phyloP scores from a whole-genome alignment of 169 alveolate genomes.

The Plasmodium falciparum region DNA sequence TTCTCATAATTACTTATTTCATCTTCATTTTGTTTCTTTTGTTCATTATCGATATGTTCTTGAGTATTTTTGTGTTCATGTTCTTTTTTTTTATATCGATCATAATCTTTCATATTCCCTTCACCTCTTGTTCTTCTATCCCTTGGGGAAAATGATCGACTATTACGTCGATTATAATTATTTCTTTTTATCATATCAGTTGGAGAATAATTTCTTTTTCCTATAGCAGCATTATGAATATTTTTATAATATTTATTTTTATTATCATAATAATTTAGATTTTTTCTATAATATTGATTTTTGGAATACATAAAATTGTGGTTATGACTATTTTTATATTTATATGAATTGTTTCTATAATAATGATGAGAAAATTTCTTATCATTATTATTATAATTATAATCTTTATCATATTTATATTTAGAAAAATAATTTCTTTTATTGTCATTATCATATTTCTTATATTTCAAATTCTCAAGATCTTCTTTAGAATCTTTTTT shows the following conservation, averaged over 20 bases:
- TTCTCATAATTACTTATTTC: constrained; percentile 7
- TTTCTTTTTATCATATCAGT: constrained; percentile 17
- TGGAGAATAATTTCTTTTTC: constrained; percentile 33
- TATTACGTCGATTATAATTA: constrained; percentile 11
- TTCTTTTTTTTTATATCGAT: not conserved
- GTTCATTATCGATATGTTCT: not conserved
- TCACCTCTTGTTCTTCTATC: constrained; percentile 1
- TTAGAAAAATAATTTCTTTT: not conserved
- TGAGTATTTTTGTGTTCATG: constrained; percentile 8
- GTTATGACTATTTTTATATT: constrained; percentile 34
- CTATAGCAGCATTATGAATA: constrained; percentile 14
- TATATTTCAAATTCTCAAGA: not conserved
- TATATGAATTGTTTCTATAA: constrained; percentile 38
- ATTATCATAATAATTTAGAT: constrained; percentile 25
- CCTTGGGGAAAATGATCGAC: constrained; percentile 3
- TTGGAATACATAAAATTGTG: constrained; percentile 11
- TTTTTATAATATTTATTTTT: constrained; percentile 20
- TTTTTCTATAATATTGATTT: constrained; percentile 29
- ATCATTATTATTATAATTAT: not conserved
- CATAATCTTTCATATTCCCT: constrained; percentile 10
- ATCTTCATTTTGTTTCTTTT: constrained; percentile 16
- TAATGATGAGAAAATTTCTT: not conserved
- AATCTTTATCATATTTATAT: constrained; percentile 21
- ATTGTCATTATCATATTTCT: constrained; percentile 16
- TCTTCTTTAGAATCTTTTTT: not conserved